phyloP scores from a whole-genome alignment of 2,329 filamentous ascomycete genomes.

The Eutypella sp. region DNA sequence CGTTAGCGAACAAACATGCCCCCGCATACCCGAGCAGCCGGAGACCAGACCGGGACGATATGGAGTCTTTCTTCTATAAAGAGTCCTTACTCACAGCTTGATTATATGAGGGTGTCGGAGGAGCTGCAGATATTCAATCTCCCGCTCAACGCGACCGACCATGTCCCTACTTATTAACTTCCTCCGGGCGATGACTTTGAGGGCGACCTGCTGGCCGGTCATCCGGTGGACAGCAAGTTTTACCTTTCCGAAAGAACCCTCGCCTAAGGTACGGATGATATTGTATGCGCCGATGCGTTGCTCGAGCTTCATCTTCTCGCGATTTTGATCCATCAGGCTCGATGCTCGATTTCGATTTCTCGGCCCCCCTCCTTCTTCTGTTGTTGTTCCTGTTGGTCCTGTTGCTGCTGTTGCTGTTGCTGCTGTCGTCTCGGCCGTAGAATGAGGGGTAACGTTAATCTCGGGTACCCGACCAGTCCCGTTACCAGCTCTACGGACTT shows the following conservation, averaged over 20 bases:
- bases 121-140: conserved; percentile 96
- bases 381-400: too few species aligned
- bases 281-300: conserved; percentile 90
- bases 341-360: conserved; percentile 14
- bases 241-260: conserved; percentile 98
- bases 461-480: conserved; percentile 29
- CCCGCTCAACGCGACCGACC: conserved; percentile 93
- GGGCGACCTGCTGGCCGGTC: conserved; percentile 89
- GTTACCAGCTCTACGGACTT: conserved; percentile 54
- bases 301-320: conserved; percentile 58
- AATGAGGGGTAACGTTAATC: conserved; percentile 29
- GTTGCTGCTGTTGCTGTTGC: too few species aligned
- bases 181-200: conserved; percentile 96
- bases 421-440: conserved; percentile 25
- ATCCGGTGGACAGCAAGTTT: conserved; percentile 91
- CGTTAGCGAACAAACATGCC: conserved; percentile 18
- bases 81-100: conserved; percentile 67
- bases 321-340: conserved; percentile 27
- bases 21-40: background rate
- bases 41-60: too few species aligned
- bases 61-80: too few species aligned
- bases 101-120: conserved; percentile 97
- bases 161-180: conserved; percentile 96
- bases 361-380: conserved; percentile 16
- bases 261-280: conserved; percentile 83